Evolutionary conservation across 345 rosid species (phyloP), one percentile per base, ranked within the genome.

Genomic region (Eutrema yunnanense): DNA sequence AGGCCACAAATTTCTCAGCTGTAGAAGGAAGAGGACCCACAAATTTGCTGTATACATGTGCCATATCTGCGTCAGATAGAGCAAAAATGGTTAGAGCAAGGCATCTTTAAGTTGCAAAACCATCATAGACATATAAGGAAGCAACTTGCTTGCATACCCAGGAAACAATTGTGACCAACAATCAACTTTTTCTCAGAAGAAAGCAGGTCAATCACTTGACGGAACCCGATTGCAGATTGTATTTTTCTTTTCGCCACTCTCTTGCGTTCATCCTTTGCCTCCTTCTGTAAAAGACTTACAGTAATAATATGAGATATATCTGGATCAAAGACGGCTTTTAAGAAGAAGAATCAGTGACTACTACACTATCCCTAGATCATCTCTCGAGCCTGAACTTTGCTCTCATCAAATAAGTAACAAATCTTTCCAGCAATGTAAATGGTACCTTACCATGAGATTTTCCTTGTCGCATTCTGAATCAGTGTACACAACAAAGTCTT

Each of bases 81-180:
- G 49, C 60, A 37, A 59, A 61, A 33, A 34, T 76, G 56, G 40
- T 69, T 55, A 76, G 48, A 38, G 34, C 6, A 27, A 70, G 38
- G 33, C 29, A 54, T 48, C 34, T 47, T 52, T 16, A 67, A 14
- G 81, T 43, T 29, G 51, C 70, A 29, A 53, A 61, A 76, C 47
- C 73, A 9, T 47, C 41, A 63, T 7, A 22, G 52, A 29, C 62
- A 55, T 29, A 57, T 47, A 27, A 37, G 8, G 54, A 48, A 32
- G 49, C 19, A 80, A 68, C 70, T 75, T 47, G 56, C 44, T 76
- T 50, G 69, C 80, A 61, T 86, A 94, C 97, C 97, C 14, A 95
- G 82, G 80, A 95, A 84, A 74, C 97, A 95, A 80, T 95, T 92
- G 73, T 95, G 97, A 76, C 99, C 97, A 55, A 95, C 88, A 47